A percentile compares a stretch with the other conserved stretches of the same genome.
phyloP scores from a whole-genome alignment of 176 grass and related monocot species.

The Eleusine indica region DNA sequence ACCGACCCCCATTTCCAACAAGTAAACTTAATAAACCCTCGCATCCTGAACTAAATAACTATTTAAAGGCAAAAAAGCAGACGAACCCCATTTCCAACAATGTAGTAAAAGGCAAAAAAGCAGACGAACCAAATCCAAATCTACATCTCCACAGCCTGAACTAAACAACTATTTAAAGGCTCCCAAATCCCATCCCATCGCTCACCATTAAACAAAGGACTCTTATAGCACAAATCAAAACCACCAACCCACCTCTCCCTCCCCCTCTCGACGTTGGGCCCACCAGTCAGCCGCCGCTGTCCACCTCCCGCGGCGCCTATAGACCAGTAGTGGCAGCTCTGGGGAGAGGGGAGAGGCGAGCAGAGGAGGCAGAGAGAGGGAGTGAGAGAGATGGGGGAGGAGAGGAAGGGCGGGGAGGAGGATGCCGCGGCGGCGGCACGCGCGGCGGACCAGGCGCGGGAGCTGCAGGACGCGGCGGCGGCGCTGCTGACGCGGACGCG shows the following conservation, averaged over 20 bases:
- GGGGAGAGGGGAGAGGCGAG: not conserved
- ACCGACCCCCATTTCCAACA: not conserved
- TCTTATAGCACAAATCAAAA: slow-evolving; percentile 29
- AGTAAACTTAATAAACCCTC: too few relatives aligned
- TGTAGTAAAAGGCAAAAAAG: not conserved
- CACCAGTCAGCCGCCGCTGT: slow-evolving; percentile 32
- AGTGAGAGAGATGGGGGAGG: slow-evolving; percentile 42
- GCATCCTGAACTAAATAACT: too few relatives aligned
- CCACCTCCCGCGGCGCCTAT: slow-evolving; percentile 25
- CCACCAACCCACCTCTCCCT: slow-evolving; percentile 8
- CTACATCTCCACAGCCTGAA: not conserved
- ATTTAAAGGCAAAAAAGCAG: too few relatives aligned
- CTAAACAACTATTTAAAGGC: slow-evolving; percentile 9
- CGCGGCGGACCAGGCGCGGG: slow-evolving; percentile 74
- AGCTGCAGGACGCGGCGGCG: slow-evolving; percentile 88
- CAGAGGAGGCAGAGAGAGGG: not conserved
- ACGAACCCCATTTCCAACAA: too few relatives aligned
- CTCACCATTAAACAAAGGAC: slow-evolving; percentile 9
- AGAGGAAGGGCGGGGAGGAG: slow-evolving; percentile 26
- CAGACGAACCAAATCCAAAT: slow-evolving; percentile 17
- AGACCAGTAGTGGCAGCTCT: slow-evolving; percentile 19
- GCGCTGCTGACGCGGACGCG: slow-evolving; percentile 59
- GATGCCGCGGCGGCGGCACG: slow-evolving; percentile 48
- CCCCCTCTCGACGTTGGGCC: not conserved
- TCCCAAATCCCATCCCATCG: slow-evolving; percentile 35